Evolutionary conservation across 1,139 yeast genomes (phyloP).

Genomic region (Hansenula lynferdii): DNA sequence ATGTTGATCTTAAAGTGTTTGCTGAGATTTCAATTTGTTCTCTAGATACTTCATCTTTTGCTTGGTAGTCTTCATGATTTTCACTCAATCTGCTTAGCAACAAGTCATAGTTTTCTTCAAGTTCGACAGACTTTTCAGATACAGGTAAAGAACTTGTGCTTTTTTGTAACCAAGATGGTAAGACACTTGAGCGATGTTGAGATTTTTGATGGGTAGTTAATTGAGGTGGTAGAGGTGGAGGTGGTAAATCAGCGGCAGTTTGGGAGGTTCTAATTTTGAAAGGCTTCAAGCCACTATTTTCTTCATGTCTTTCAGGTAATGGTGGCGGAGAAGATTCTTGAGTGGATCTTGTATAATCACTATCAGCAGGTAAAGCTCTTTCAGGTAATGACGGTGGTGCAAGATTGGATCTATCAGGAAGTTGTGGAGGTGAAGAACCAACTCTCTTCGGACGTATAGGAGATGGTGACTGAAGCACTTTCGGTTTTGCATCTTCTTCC

Average conservation of each 20-base stretch:
- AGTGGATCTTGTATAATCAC: slow-evolving; percentile 11
- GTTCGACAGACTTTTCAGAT: slow-evolving; percentile 15
- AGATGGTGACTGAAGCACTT: slow-evolving; percentile 3
- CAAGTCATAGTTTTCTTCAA: slow-evolving; percentile 36
- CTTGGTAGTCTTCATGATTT: slow-evolving; percentile 28
- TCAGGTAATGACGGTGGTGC: slow-evolving; percentile 11
- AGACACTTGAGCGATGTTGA: slow-evolving; percentile 10
- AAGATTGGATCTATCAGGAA: slow-evolving; percentile 8
- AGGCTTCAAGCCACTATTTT: slow-evolving; percentile 3
- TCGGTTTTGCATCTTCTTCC: slow-evolving; percentile 2
- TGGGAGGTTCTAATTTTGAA: slow-evolving; percentile 6
- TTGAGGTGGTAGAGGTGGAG: slow-evolving; percentile 25
- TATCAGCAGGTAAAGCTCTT: not conserved
- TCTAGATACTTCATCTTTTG: slow-evolving; percentile 30
- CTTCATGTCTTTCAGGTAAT: not conserved
- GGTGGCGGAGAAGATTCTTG: slow-evolving; percentile 10
- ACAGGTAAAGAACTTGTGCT: slow-evolving; percentile 5
- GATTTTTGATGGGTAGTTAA: slow-evolving; percentile 17
- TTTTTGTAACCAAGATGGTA: slow-evolving; percentile 19
- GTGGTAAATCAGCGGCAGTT: slow-evolving; percentile 13
- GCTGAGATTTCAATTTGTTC: slow-evolving; percentile 58
- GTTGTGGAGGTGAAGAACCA: slow-evolving; percentile 7
- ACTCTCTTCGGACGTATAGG: slow-evolving; percentile 10
- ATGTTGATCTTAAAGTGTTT: slow-evolving; percentile 42
- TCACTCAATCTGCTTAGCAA: slow-evolving; percentile 36